Percentiles rank a stretch among this genome's conserved stretches.
These are phyloP conservation scores for Tetrapyrgos nigripes DNA, from an alignment of 1,284 basidiomycete genomes.

Conservation along the genomic window DNA sequence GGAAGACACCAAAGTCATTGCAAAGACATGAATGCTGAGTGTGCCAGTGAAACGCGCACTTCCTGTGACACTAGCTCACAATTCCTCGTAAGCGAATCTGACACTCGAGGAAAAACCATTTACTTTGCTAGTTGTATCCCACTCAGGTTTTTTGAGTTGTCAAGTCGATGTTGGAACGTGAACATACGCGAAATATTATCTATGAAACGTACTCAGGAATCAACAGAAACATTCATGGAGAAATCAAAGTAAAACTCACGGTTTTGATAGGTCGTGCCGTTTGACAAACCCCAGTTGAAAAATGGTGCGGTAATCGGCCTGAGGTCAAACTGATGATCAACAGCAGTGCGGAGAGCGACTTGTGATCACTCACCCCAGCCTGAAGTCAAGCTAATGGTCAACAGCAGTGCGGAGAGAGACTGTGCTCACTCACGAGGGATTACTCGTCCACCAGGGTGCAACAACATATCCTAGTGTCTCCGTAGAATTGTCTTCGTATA, in stretches of 20 bases:
- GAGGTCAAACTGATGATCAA: not conserved
- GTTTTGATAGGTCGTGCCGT: constrained; percentile 17
- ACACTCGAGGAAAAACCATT: not conserved
- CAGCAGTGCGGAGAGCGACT: constrained; percentile 1
- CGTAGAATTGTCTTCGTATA: constrained; percentile 22
- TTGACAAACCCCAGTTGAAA: constrained; percentile 14
- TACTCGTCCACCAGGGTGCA: constrained; percentile 30
- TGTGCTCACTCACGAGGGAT: constrained; percentile 26
- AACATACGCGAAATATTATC: constrained; percentile 22
- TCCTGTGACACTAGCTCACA: constrained; percentile 19
- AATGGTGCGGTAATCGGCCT: constrained; percentile 20
- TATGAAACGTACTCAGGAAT: not conserved
- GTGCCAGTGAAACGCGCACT: constrained; percentile 18
- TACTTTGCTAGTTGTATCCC: constrained; percentile 15
- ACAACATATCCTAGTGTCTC: constrained; percentile 26
- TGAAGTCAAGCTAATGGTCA: constrained; percentile 1
- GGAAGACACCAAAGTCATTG: constrained; percentile 30
- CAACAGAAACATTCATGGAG: not conserved
- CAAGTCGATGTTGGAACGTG: constrained; percentile 20
- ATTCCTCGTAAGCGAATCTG: constrained; percentile 15
- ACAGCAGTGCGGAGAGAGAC: not conserved
- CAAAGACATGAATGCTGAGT: constrained; percentile 33
- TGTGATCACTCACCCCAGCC: constrained; percentile 23
- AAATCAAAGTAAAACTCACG: constrained; percentile 11
- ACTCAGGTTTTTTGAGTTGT: constrained; percentile 18